Evolutionary conservation across 306 rosid genomes (phyloP), one percentile per base, ranked within the genome.

Genomic region (Boehmeria nivea): DNA sequence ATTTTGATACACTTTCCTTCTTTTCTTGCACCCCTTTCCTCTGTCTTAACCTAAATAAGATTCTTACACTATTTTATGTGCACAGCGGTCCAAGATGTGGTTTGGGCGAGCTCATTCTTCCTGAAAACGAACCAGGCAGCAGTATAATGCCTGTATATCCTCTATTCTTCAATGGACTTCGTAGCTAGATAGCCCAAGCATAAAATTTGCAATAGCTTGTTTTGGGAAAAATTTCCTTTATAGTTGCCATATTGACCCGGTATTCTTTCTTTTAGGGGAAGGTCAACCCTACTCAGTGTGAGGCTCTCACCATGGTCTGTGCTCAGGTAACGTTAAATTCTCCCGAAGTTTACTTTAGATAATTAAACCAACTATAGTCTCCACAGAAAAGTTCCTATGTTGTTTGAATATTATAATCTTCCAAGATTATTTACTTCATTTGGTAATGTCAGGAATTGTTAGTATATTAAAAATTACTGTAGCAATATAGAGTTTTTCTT

Each of bases 241-340:
- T 48, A n/a, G n/a, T n/a, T n/a, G n/a, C n/a, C n/a, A n/a, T n/a
- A n/a, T n/a, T 57, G 64, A 50, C 46, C 14, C n/a, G 42, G 36
- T 52, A 37, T 66, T 12, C 77, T 47, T 22, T 57, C 60, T 83
- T 81, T 63, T 87, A 93, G 99, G 99, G 99, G 43, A 93, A 93
- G 94, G 99, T 93, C 69, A 93, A 93, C 70, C 99, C 99, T 56
- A 93, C 99, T 53, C 99, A 93, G 57, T 87, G 99, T 57, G 99
- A 93, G 83, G 99, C 99, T 73, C 64, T 93, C 75, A 93, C 99
- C 8, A 93, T 93, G 96, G 96, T 93, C 67, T 93, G 99, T 75
- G 99, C 99, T 45, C 99, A 85, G 94, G 99, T 93, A 77, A 65
- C 4, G 61, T 33, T 20, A 25, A 33, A 53, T 27, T 53, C 44